A percentile compares a stretch with the other conserved stretches of the same genome.
Conservation (phyloP, 371 early-diverging fungal species). For the Dinochytrium kinnereticum region DNA sequence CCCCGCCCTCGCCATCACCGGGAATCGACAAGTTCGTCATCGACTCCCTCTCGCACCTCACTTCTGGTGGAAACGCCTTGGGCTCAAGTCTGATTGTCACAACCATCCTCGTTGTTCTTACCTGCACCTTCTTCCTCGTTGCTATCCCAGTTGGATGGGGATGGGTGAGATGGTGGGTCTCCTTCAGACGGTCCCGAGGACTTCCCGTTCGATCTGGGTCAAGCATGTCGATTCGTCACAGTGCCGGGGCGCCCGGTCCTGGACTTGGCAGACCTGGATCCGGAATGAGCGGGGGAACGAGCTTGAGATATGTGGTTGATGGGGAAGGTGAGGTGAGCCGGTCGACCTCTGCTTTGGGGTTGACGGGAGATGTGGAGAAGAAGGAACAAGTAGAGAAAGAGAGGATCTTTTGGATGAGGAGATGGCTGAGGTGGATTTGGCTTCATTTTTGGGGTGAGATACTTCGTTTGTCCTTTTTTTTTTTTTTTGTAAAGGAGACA, state of each 20-base stretch:
- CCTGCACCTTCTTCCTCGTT: neutral
- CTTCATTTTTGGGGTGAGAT: constrained; percentile 6
- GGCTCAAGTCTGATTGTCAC: neutral
- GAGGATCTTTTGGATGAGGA: neutral
- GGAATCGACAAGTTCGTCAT: neutral
- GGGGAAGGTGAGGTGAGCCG: neutral
- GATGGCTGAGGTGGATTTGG: constrained; percentile 5
- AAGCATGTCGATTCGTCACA: too few species aligned
- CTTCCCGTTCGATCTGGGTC: too few species aligned
- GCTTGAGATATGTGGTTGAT: neutral
- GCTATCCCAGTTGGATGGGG: neutral
- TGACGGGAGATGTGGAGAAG: neutral
- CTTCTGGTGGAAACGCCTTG: neutral
- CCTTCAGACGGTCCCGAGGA: neutral
- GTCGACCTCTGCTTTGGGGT: neutral
- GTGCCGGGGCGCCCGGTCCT: too few species aligned
- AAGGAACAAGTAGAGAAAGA: neutral
- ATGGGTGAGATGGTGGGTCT: neutral
- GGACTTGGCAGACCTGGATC: too few species aligned
- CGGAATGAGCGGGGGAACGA: neutral
- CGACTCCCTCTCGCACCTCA: neutral
- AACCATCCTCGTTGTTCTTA: neutral
- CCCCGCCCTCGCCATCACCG: neutral
- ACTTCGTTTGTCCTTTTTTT: neutral
- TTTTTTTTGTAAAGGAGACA: neutral